Base-by-base conservation (phyloP, 1,139 yeast genomes). In the Yamadazyma membranifaciens region DNA sequence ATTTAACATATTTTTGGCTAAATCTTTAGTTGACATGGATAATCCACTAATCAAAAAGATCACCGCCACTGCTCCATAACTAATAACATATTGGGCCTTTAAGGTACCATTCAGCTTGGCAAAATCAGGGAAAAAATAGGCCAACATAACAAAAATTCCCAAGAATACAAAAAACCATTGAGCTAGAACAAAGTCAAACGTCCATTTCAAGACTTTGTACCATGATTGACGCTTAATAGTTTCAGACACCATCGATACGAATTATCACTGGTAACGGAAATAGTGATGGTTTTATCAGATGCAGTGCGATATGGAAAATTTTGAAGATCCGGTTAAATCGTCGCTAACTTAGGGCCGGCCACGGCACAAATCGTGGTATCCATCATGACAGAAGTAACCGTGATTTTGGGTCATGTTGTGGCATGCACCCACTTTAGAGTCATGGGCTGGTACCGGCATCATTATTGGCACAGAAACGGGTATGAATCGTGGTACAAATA, bases 21-120 rank as follows among this genome's bases (percentile, higher is more conserved):
- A 66, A 35, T 78, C 78, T 37, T 65, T 70, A 0, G 95, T 77
- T 26, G 80, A 67, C 81, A 88, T 87, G 20, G 89, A 78, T 27
- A 88, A 61, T 0, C 96, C 96, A 38, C 89, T 81, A 28, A 87
- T 78, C 34, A 89, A 67, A 63, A 89, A 88, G 45, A 88, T 87
- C 35, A 87, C 65, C 0, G 95, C 95, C 12, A 88, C 95, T 0
- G 95, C 95, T 31, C 91, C 89, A 56, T 88, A 89, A 14, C 84
- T 84, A 35, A 89, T 85, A 33, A 87, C 66, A 55, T 86, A 87
- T 57, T 88, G 79, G 3, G 83, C 89, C 46, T 72, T 67, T 16
- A 88, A 75, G n/a, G 79, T 67, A 1, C 96, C 96, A 6, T 87
- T 92, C 51, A 81, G 84, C 45, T 87, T 75, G 3, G 95, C 96